A percentile compares a stretch with the other conserved stretches of the same genome.
phyloP scores from a whole-genome alignment of 2,329 filamentous ascomycete genomes.

The Cytospora piceae region DNA sequence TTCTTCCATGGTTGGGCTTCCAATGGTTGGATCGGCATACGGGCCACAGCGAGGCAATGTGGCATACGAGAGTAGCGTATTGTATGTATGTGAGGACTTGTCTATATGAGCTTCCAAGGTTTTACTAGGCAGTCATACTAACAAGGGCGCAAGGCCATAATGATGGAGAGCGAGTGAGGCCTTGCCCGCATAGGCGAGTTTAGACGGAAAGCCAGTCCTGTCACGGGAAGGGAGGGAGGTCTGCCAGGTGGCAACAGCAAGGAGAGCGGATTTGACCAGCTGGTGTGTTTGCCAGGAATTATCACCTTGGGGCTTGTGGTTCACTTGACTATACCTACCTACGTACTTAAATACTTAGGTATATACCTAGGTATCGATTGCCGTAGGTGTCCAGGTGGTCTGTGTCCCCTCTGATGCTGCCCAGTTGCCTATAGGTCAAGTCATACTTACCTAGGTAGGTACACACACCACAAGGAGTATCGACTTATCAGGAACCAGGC shows the following conservation, averaged over 20 bases:
- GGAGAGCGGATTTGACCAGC: neutral
- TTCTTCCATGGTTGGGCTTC: neutral
- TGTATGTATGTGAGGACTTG: neutral
- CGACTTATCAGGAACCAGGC: neutral
- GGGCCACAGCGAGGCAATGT: neutral
- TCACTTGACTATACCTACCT: too few relatives aligned
- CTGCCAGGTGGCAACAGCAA: neutral
- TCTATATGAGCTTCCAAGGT: too few relatives aligned
- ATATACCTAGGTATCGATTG: neutral
- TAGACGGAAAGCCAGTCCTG: neutral
- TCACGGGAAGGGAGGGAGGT: too few relatives aligned
- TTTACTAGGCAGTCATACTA: neutral
- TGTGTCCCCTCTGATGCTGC: neutral
- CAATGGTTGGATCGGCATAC: neutral
- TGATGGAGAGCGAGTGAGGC: neutral
- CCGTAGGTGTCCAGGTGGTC: neutral
- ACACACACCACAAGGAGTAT: slow-evolving; percentile 16
- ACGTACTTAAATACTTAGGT: neutral
- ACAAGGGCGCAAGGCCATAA: neutral
- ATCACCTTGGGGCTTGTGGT: neutral
- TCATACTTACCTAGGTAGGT: too few relatives aligned
- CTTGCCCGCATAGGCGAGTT: neutral
- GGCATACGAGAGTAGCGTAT: neutral
- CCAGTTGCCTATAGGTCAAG: neutral
- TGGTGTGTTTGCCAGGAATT: neutral